Base-by-base conservation (phyloP, 2,329 filamentous ascomycete species). In the Nectriaceae sp. region DNA sequence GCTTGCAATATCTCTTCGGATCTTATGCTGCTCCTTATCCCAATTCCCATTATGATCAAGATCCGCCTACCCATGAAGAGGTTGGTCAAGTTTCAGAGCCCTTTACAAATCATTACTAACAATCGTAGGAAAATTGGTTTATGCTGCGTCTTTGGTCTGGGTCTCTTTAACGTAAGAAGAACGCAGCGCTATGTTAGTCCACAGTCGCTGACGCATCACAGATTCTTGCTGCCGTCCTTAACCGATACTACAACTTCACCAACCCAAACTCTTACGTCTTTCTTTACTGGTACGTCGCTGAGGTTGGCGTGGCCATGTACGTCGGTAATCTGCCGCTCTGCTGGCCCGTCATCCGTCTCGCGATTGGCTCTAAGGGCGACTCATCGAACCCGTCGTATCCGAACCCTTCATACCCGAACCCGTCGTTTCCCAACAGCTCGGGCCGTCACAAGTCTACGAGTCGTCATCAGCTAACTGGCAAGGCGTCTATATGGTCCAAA, bases 271-370 rank as follows among this genome's bases (percentile, higher is more conserved):
- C 77, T 3, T 68, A 70, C 13, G 65, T 77, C 31, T 85, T 82
- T 71, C 75, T 82, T 0, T 77, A 77, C 55, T 85, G 82, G 81
- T 83, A 83, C 54, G 75, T 82, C 8, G 75, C 80, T 21, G 82
- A 85, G 60, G 75, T 76, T 11, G 79, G 76, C 38, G 82, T 82
- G 0, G 79, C 81, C 5, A 72, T 85, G 35, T 73, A 83, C 41
- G 81, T 84, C 15, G 75, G 80, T 21, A 85, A 85, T 50, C 70
- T 85, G 5, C 82, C 82, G 0, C 77, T 84, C 41, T 78, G 75
- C 53, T 85, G 80, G 75, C 77, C 78, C 0, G 69, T 85, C 18
- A 70, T 83, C 22, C 75, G 79, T 37, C 71, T 74, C 8, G 49
- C 78, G 0, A 46, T 66, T 6, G 62, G 65, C 19, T 51, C 53